Base-by-base conservation (phyloP, 1,284 basidiomycete genomes). In the Leccinum pachyderme region DNA sequence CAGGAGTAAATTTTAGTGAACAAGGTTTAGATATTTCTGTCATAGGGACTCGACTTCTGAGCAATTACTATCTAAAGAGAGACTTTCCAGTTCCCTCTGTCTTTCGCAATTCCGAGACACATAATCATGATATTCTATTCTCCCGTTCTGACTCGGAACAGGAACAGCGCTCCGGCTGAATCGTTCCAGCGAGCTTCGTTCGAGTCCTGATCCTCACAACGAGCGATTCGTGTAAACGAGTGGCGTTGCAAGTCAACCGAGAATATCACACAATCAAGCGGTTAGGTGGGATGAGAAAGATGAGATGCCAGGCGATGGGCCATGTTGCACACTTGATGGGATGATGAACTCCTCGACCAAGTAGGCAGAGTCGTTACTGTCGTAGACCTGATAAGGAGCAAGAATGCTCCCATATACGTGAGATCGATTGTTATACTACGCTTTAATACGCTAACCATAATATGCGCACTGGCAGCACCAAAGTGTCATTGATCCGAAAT, bases 331-430 rank as follows among this genome's bases (percentile, higher is more conserved):
- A 11, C 25, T 32, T 32, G 24, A 49, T 45, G 25, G 31, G 31
- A 47, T 25, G 18, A 25, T n/a, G 24, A 55, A 7, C 13, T 28
- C 27, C 22, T 54, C 27, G 11, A 25, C 13, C 32, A 8, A 24
- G 31, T 4, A 18, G 52, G 13, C 11, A 39, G 24, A 11, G 13
- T 33, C 15, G 13, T 33, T 29, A 13, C 29, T 12, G n/a, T 53
- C 31, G 12, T 15, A 22, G 29, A 41, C 29, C 6, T 45, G 29
- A 46, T 33, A 15, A 39, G n/a, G 24, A n/a, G 25, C 24, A 24
- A 18, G 35, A 49, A 41, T 31, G 15, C 27, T 33, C 41, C 31
- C 49, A 13, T 18, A 37, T 43, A 37, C 35, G n/a, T 63, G 61
- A 27, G 52, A 65, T 32, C 22, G 37, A 46, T 47, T 31, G 27